Evolutionary conservation across 495 filamentous ascomycete species (phyloP).

Genomic region (Neurospora cerealis): DNA sequence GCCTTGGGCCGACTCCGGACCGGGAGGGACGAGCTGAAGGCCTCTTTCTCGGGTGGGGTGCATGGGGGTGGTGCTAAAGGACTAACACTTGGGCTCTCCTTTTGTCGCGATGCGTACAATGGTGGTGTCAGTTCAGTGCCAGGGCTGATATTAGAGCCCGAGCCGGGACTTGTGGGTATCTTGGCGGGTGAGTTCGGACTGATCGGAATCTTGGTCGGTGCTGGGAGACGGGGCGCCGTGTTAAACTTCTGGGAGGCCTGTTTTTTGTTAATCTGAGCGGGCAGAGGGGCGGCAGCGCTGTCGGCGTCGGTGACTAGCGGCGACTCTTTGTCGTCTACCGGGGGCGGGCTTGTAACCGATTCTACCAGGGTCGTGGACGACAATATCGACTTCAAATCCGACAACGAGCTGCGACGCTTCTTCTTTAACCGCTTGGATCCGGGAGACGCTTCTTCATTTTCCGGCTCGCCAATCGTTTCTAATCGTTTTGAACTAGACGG

Average conservation of each 20-base stretch:
- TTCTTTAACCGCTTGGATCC: conserved; percentile 45
- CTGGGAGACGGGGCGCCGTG: conserved; percentile 25
- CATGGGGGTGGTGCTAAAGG: conserved; percentile 12
- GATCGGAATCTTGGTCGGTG: conserved; percentile 35
- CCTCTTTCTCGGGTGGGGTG: conserved; percentile 1
- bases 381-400: conserved; percentile 65
- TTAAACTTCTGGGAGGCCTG: conserved; percentile 51
- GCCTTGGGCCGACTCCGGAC: conserved; percentile 24
- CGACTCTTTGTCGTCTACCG: not conserved
- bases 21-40: not conserved
- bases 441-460: conserved; percentile 22
- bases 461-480: conserved; percentile 42
- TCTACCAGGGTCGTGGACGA: conserved; percentile 35
- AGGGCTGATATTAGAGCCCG: not conserved
- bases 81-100: conserved; percentile 29
- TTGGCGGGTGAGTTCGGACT: conserved; percentile 22
- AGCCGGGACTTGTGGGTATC: not conserved
- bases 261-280: conserved; percentile 37
- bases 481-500: conserved; percentile 37
- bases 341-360: conserved; percentile 9
- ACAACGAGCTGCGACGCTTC: conserved; percentile 86
- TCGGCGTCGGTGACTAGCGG: not conserved
- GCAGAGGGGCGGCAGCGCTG: conserved; percentile 28
- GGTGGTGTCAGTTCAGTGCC: not conserved
- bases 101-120: conserved; percentile 27